A percentile compares a stretch with the other conserved stretches of the same genome.
phyloP scores from a whole-genome alignment of 1,284 basidiomycete genomes.

The Marasmius oreades region DNA sequence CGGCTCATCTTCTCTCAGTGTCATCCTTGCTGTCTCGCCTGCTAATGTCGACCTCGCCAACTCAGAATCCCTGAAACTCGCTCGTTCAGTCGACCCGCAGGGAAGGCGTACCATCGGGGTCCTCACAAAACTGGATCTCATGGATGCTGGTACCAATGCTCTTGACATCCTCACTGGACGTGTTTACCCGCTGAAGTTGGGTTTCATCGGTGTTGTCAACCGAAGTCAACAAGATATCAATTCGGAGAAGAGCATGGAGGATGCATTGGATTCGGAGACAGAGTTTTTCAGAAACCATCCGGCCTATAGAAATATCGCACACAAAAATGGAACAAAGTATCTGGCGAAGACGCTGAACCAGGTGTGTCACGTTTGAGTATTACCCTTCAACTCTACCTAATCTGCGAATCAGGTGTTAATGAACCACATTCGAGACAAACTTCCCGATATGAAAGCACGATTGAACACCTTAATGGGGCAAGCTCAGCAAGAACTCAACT shows the following conservation, averaged over 20 bases:
- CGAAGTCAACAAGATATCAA: slow-evolving; percentile 98
- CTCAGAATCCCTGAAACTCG: slow-evolving; percentile 96
- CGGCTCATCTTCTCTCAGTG: slow-evolving; percentile 42
- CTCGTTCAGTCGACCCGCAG: slow-evolving; percentile 92
- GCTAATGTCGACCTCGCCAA: slow-evolving; percentile 99
- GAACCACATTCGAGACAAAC: slow-evolving; percentile 97
- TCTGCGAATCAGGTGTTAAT: slow-evolving; percentile 70
- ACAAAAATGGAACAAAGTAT: slow-evolving; percentile 96
- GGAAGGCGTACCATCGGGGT: slow-evolving; percentile 95
- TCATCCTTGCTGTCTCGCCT: slow-evolving; percentile 94
- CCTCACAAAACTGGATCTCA: slow-evolving; percentile 95
- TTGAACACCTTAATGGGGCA: slow-evolving; percentile 99
- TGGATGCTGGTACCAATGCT: slow-evolving; percentile 98
- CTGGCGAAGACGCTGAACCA: slow-evolving; percentile 93
- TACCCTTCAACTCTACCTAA: not conserved
- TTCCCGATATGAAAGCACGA: slow-evolving; percentile 99
- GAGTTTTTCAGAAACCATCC: slow-evolving; percentile 93
- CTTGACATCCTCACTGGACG: slow-evolving; percentile 94
- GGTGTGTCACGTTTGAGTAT: slow-evolving; percentile 40
- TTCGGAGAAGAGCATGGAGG: slow-evolving; percentile 80
- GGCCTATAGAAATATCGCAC: slow-evolving; percentile 94
- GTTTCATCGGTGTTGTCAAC: slow-evolving; percentile 97
- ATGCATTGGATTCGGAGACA: slow-evolving; percentile 82
- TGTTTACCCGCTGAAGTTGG: slow-evolving; percentile 95
- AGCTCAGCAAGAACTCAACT: slow-evolving; percentile 96